Conservation (phyloP, 768 basidiomycete species). For the Russula olivacea region DNA sequence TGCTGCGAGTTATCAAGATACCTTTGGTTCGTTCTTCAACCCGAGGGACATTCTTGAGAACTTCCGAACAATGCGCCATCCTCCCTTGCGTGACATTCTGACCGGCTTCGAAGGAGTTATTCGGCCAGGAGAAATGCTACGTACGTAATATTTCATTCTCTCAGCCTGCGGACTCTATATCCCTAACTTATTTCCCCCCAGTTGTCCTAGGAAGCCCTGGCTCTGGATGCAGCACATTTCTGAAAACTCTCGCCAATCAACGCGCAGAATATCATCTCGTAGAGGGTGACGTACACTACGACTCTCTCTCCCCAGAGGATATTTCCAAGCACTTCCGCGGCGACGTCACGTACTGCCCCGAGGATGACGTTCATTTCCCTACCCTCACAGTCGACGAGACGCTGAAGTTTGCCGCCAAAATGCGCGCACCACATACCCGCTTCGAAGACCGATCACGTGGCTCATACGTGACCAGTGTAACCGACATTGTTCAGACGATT, state of each 20-base stretch:
- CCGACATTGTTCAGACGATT: conserved; percentile 54
- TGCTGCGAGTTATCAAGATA: conserved; percentile 48
- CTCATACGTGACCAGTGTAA: conserved; percentile 38
- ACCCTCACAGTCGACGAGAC: conserved; percentile 78
- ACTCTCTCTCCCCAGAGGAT: conserved; percentile 62
- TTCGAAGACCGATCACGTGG: conserved; percentile 39
- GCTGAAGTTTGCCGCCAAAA: conserved; percentile 60
- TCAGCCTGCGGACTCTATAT: neutral
- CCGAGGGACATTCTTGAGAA: conserved; percentile 40
- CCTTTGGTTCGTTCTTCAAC: conserved; percentile 59
- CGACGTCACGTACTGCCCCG: conserved; percentile 74
- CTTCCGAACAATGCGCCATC: conserved; percentile 48
- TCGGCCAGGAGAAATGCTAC: conserved; percentile 60
- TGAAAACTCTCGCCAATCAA: conserved; percentile 77
- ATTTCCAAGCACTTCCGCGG: conserved; percentile 65
- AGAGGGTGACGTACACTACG: conserved; percentile 68
- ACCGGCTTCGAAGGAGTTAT: conserved; percentile 50
- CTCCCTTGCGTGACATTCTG: conserved; percentile 53
- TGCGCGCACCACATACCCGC: conserved; percentile 58
- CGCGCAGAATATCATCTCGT: conserved; percentile 61
- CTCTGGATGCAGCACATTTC: conserved; percentile 77
- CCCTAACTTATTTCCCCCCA: conserved; percentile 26
- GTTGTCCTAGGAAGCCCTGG: conserved; percentile 85
- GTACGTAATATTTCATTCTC: conserved; percentile 38
- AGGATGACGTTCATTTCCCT: conserved; percentile 84